Evolutionary conservation across 306 rosid genomes (phyloP).

Genomic region (Cercis canadensis): DNA sequence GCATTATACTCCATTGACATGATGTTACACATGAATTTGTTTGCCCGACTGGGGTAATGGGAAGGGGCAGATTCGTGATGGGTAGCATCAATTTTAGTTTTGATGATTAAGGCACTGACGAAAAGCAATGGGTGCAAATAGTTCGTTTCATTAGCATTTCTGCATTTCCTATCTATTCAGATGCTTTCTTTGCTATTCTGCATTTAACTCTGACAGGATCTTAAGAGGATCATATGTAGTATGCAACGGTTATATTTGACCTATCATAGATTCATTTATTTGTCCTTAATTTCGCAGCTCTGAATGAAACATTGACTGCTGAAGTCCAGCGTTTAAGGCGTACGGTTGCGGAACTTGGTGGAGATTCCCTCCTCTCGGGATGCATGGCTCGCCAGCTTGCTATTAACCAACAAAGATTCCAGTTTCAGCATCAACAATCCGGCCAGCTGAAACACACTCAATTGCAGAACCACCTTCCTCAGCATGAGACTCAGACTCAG

Average conservation of each 20-base stretch:
- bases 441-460: constrained; percentile 45
- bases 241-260: constrained; percentile 17
- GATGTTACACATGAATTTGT: too few species aligned
- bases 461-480: constrained; percentile 42
- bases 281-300: constrained; percentile 54
- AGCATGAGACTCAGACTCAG: constrained; percentile 39
- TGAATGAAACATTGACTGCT: constrained; percentile 76
- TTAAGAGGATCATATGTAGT: not conserved
- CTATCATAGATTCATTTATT: not conserved
- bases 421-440: constrained; percentile 54
- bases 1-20: too few species aligned
- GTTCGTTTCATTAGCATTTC: constrained; percentile 1
- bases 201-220: not conserved
- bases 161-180: not conserved
- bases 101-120: too few species aligned
- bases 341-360: constrained; percentile 58
- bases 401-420: constrained; percentile 63
- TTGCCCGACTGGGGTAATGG: too few species aligned
- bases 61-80: too few species aligned
- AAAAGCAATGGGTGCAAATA: not conserved
- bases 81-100: too few species aligned
- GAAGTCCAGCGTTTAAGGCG: constrained; percentile 75
- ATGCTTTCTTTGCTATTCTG: not conserved
- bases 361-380: constrained; percentile 57
- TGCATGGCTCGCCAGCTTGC: constrained; percentile 65